Percentiles rank a stretch among this genome's conserved stretches.
These are phyloP conservation scores for Berkeleyomyces basicola DNA, from an alignment of 2,329 filamentous ascomycete species.

Conservation along the genomic window DNA sequence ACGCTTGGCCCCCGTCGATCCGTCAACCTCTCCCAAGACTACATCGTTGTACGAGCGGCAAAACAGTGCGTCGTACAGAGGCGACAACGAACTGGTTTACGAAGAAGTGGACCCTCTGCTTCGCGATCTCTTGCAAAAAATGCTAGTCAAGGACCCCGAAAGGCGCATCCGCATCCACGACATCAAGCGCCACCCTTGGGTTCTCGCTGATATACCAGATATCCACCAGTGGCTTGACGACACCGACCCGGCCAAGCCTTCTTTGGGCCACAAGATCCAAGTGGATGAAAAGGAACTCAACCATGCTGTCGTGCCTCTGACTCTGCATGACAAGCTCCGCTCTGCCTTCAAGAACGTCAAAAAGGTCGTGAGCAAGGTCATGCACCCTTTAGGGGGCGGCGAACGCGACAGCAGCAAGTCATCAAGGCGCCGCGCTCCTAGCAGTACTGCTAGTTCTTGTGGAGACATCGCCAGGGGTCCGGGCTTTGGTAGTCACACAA, in stretches of 20 bases:
- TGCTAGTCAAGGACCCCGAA: conserved; percentile 78
- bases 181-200: conserved; percentile 89
- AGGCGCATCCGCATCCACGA: conserved; percentile 79
- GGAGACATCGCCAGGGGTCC: conserved; percentile 31
- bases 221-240: conserved; percentile 77
- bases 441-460: conserved; percentile 48
- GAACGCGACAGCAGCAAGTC: conserved; percentile 37
- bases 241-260: conserved; percentile 66
- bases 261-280: conserved; percentile 71
- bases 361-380: conserved; percentile 47
- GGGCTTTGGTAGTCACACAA: not conserved
- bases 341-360: conserved; percentile 64
- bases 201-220: conserved; percentile 61
- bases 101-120: conserved; percentile 72
- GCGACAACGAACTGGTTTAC: conserved; percentile 64
- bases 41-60: conserved; percentile 39
- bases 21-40: conserved; percentile 37
- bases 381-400: conserved; percentile 33
- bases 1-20: conserved; percentile 61
- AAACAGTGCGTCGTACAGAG: conserved; percentile 51
- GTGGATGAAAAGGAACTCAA: conserved; percentile 85
- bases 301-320: conserved; percentile 75
- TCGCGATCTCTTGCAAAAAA: conserved; percentile 57
- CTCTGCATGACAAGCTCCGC: conserved; percentile 67
- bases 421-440: conserved; percentile 38